A percentile compares a stretch with the other conserved stretches of the same genome.
Evolutionary conservation across 352 stramenopile species (phyloP).

Genomic region (Pythium sukuiense): DNA sequence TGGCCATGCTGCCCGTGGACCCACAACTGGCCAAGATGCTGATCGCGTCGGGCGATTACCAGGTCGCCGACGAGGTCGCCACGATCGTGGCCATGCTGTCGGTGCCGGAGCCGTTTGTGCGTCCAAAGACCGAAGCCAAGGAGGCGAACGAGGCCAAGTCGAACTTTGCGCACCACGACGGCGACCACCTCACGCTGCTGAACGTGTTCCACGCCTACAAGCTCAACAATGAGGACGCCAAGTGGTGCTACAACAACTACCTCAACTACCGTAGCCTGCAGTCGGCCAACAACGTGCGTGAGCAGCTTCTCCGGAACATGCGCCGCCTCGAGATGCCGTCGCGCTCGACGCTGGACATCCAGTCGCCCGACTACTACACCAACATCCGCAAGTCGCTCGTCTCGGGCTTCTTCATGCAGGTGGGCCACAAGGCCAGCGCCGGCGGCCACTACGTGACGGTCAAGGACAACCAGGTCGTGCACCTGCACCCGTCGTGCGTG

Average conservation of each 20-base stretch:
- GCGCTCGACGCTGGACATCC: constrained; percentile 75
- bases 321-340: constrained; percentile 90
- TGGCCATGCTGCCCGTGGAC: constrained; percentile 97
- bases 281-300: constrained; percentile 93
- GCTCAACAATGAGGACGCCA: constrained; percentile 81
- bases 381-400: constrained; percentile 94
- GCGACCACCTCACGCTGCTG: constrained; percentile 97
- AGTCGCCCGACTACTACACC: constrained; percentile 86
- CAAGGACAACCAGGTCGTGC: constrained; percentile 99
- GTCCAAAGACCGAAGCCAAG: constrained; percentile 96
- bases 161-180: constrained; percentile 93
- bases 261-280: constrained; percentile 95
- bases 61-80: constrained; percentile 96
- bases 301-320: constrained; percentile 97
- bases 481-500: constrained; percentile 96
- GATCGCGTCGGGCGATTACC: constrained; percentile 93
- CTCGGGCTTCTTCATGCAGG: constrained; percentile 98
- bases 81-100: constrained; percentile 98
- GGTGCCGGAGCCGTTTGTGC: constrained; percentile 92
- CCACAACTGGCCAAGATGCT: constrained; percentile 98
- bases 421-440: constrained; percentile 83
- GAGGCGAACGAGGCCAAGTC: constrained; percentile 96
- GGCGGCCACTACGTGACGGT: constrained; percentile 97
- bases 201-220: constrained; percentile 99
- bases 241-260: constrained; percentile 99